A percentile compares a stretch with the other conserved stretches of the same genome.
phyloP scores from a whole-genome alignment of 2,329 filamentous ascomycete species.

The Fusarium oxysporum region DNA sequence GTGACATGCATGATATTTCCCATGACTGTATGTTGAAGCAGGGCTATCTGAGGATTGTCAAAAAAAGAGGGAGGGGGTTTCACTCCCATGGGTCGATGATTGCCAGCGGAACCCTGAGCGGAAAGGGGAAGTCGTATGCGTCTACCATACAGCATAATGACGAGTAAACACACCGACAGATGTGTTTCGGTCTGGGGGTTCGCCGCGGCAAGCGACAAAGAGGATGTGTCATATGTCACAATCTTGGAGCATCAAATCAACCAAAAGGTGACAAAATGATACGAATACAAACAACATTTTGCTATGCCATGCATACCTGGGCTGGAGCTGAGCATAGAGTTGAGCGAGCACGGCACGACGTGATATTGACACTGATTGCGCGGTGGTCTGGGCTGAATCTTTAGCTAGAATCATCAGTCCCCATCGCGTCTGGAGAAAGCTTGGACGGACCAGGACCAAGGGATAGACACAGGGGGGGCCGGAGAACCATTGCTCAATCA shows the following conservation, averaged over 20 bases:
- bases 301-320: neutral
- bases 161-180: slow-evolving; percentile 27
- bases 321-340: slow-evolving; percentile 1
- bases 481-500: slow-evolving; percentile 5
- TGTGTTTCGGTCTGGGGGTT: slow-evolving; percentile 32
- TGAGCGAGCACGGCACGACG: slow-evolving; percentile 33
- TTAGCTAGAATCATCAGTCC: slow-evolving; percentile 16
- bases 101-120: slow-evolving; percentile 17
- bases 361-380: slow-evolving; percentile 34
- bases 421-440: slow-evolving; percentile 36
- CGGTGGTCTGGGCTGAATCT: slow-evolving; percentile 24
- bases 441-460: slow-evolving; percentile 28
- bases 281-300: neutral
- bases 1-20: slow-evolving; percentile 39
- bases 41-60: slow-evolving; percentile 24
- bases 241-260: slow-evolving; percentile 28
- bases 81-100: slow-evolving; percentile 9
- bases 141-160: slow-evolving; percentile 27
- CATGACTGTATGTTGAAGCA: slow-evolving; percentile 34
- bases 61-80: slow-evolving; percentile 27
- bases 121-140: slow-evolving; percentile 34
- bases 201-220: slow-evolving; percentile 32
- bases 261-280: slow-evolving; percentile 20
- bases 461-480: slow-evolving; percentile 32
- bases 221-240: slow-evolving; percentile 33